Conservation (phyloP, 176 grass and related monocot species). For the Canna indica region DNA sequence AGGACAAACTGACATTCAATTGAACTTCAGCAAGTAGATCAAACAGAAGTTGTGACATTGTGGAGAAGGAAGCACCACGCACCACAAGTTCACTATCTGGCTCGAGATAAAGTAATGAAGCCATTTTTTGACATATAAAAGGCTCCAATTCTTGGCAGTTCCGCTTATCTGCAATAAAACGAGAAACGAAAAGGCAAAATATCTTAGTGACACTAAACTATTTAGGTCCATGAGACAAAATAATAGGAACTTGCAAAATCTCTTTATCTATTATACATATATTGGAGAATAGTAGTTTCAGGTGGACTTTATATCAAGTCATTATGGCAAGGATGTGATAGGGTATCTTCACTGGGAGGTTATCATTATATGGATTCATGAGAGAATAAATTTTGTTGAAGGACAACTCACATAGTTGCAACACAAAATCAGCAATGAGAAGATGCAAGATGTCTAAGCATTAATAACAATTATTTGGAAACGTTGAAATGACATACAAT, state of each 20-base stretch:
- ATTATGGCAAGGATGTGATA: neutral
- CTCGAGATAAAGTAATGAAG: constrained; percentile 91
- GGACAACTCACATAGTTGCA: constrained; percentile 94
- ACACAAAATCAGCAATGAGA: constrained; percentile 29
- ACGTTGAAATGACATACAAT: neutral
- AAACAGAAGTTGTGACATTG: constrained; percentile 6
- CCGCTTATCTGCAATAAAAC: constrained; percentile 66
- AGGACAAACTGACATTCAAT: too few species aligned
- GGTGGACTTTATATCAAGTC: neutral
- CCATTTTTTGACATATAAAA: constrained; percentile 82
- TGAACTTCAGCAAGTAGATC: neutral
- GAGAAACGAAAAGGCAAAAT: neutral
- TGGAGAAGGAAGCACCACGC: constrained; percentile 27
- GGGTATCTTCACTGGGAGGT: constrained; percentile 94
- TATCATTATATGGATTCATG: constrained; percentile 98
- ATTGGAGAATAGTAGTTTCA: neutral
- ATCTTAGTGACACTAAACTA: neutral
- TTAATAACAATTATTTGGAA: neutral
- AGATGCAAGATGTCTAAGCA: constrained; percentile 7
- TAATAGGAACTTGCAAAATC: neutral
- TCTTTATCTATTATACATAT: neutral
- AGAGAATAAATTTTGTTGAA: constrained; percentile 97
- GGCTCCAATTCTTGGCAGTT: constrained; percentile 96
- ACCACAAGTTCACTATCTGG: constrained; percentile 96
- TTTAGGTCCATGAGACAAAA: neutral